These are phyloP conservation scores for Cryptococcus wingfieldii DNA, from an alignment of 1,284 basidiomycete genomes.

Conservation along the genomic window DNA sequence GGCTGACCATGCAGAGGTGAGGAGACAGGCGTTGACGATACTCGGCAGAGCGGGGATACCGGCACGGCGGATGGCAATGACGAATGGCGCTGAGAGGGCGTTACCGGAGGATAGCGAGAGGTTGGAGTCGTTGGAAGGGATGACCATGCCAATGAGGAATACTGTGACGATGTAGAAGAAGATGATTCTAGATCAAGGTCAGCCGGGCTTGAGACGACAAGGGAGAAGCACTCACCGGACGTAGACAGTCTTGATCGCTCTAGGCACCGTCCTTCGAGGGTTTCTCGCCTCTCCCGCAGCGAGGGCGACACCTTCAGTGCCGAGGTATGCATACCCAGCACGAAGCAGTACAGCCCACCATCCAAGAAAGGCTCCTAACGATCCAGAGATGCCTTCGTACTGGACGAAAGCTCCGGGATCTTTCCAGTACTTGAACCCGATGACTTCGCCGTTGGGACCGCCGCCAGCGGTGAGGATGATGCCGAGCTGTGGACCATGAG, in stretches of 20 bases:
- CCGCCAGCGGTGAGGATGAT: constrained; percentile 62
- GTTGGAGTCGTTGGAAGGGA: constrained; percentile 59
- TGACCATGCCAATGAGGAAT: constrained; percentile 65
- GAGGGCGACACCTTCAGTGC: constrained; percentile 4
- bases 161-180: constrained; percentile 58
- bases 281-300: constrained; percentile 33
- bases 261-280: constrained; percentile 4
- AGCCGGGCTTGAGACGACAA: too few relatives aligned
- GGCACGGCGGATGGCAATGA: constrained; percentile 58
- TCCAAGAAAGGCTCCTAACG: constrained; percentile 7
- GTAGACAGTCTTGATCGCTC: constrained; percentile 51
- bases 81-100: constrained; percentile 67
- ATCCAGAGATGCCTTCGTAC: constrained; percentile 12
- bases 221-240: constrained; percentile 54
- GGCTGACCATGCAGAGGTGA: too few relatives aligned
- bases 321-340: too few relatives aligned
- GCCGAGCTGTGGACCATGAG: constrained; percentile 46
- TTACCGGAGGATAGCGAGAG: constrained; percentile 53
- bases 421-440: constrained; percentile 18
- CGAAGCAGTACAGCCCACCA: too few relatives aligned
- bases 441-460: constrained; percentile 37
- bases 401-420: constrained; percentile 15
- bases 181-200: constrained; percentile 53
- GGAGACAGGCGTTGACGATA: constrained; percentile 60
- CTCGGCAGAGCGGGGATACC: constrained; percentile 66